Base-by-base conservation (phyloP, 495 filamentous ascomycete genomes). In the Lasiosphaeris hirsuta region DNA sequence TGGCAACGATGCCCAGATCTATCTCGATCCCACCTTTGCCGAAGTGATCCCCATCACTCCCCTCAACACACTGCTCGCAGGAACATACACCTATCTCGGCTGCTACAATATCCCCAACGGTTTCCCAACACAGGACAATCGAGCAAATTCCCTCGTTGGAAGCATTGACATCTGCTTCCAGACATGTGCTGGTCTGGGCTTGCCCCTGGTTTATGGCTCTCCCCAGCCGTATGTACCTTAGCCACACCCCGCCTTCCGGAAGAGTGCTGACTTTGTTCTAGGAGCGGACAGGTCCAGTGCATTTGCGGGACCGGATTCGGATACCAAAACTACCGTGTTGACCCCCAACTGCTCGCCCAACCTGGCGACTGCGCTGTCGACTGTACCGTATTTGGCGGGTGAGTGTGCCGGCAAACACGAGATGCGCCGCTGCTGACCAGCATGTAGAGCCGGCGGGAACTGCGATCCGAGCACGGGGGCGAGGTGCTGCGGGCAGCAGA, bases 1-100 rank as follows among this genome's bases (percentile, higher is more conserved):
- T 19, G 39, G 35, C 1, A 1, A 9, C 5, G 38, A 45, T 33
- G 58, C 62, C 17, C 49, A 62, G 19, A 15, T 64, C 3, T 67
- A 58, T 17, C 9, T 60, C 38, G 64, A 67, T 19, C 53, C 59
- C 1, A 51, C 59, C 6, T 67, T 65, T 58, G 57, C 59, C n/a
- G 56, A 54, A 10, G 9, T 33, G 8, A 37, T 42, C 8, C 47
- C 45, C n/a, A 36, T 39, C 30, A 4, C 9, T 0, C 1, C 43
- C 23, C 23, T 13, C 13, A 41, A 46, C 11, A 10, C 10, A 1
- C 10, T 4, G 0, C 23, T 62, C 14, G 36, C 34, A 7, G 8
- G 5, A 0, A 11, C 3, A 1, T 62, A 62, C 44, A 36, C 37
- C 34, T 46, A 59, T 35, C 50, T 62, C 10, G 60, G 60, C 18